A percentile compares a stretch with the other conserved stretches of the same genome.
Conservation (phyloP, 371 early-diverging fungal species). For the Mortierella sp. region DNA sequence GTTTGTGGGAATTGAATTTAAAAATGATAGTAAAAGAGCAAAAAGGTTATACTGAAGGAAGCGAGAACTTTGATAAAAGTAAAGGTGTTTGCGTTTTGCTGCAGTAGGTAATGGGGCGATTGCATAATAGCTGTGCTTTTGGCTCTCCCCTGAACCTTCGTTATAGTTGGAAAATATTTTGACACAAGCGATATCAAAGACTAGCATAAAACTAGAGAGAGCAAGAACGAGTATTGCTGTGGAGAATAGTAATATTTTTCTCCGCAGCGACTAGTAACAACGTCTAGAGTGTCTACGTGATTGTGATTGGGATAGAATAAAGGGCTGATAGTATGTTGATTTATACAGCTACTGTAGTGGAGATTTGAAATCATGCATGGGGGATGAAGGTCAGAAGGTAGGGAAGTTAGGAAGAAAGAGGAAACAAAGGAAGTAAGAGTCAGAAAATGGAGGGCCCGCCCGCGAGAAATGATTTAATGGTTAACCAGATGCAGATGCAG, state of each 20-base stretch:
- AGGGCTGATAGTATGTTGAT: too few species aligned
- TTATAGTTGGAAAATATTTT: neutral
- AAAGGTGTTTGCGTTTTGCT: neutral
- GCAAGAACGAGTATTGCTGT: neutral
- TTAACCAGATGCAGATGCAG: neutral
- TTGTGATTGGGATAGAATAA: neutral
- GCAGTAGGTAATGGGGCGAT: neutral
- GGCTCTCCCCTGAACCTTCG: neutral
- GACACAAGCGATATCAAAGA: neutral
- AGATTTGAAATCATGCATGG: neutral
- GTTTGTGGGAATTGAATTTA: neutral
- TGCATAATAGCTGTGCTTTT: neutral
- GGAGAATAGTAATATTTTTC: slow-evolving; percentile 7
- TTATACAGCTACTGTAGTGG: neutral
- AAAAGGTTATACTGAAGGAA: neutral
- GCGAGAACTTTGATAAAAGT: neutral
- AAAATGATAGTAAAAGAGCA: neutral
- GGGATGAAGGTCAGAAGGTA: neutral
- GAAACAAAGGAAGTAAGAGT: neutral
- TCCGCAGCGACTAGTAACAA: slow-evolving; percentile 4
- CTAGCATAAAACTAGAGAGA: neutral
- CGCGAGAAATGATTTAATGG: neutral
- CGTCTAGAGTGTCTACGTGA: neutral
- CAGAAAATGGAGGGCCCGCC: neutral
- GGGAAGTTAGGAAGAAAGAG: neutral